Evolutionary conservation across 31 red algal species (phyloP), one percentile per base, ranked within the genome.

Genomic region (Odonthalia washingtoniensis): DNA sequence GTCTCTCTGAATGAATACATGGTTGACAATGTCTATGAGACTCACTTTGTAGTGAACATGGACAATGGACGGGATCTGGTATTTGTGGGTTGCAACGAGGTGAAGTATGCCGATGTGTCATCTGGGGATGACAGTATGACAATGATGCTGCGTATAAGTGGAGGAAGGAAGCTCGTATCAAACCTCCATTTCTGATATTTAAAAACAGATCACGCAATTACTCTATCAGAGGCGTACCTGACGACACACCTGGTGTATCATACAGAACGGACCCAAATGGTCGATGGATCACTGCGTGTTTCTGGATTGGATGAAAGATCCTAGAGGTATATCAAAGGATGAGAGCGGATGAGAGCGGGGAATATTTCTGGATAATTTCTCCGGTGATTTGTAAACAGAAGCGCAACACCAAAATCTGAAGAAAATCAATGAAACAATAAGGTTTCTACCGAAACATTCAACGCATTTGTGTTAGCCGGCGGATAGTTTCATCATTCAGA

Each of bases 231-330:
- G n/a, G n/a, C n/a, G n/a, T n/a, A 67, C 52, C 57, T 17, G 57
- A 81, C 67, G n/a, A 70, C 14, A 57, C 36, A 28, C 14, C 26
- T 5, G 57, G 78, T 69, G 26, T 69, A 30, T 81, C 78, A 69
- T 81, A 70, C 38, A 14, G 57, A 34, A 81, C 78, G 17, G 53
- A 57, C 6, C 78, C 45, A 81, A 81, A 38, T 45, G 46, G 6
- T 81, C 53, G 78, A 81, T 69, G 78, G 78, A 81, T 81, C 78
- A 81, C 17, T 67, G 21, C 5, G 52, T 81, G 16, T 77, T 46
- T 46, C 14, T 31, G 16, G 35, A 77, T 46, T 77, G 74, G 74
- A 31, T 77, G n/a, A 46, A n/a, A 30, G 74, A 77, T 18, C 18
- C 39, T n/a, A 31, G 74, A 9, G 74, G 36, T 35, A 77, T 77